These are phyloP conservation scores for Yarrowia deformans DNA, from an alignment of 805 yeast species.

Conservation along the genomic window DNA sequence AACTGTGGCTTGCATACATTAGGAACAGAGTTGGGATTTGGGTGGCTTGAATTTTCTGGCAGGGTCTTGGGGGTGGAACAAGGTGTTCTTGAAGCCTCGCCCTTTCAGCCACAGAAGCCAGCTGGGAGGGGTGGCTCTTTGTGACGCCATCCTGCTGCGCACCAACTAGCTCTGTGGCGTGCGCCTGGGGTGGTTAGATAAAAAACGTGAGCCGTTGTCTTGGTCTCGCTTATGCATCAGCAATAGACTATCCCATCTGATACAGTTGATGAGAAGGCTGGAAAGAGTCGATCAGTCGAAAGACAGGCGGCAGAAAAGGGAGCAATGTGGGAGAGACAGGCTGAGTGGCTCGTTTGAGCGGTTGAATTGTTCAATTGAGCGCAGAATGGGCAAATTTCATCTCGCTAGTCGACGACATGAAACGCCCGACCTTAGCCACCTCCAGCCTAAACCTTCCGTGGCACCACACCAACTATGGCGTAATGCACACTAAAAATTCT, in stretches of 20 bases:
- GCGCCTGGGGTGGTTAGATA: not conserved
- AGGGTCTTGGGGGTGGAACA: not conserved
- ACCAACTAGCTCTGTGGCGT: not conserved
- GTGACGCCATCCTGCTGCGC: not conserved
- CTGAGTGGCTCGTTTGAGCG: too few species aligned
- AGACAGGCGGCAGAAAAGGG: not conserved
- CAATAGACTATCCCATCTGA: slow-evolving; percentile 1
- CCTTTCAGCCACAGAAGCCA: slow-evolving; percentile 6
- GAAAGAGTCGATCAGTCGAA: not conserved
- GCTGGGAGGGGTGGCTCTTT: not conserved
- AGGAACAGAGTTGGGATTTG: not conserved
- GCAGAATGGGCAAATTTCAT: too few species aligned
- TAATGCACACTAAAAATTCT: slow-evolving; percentile 38
- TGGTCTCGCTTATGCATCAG: slow-evolving; percentile 34
- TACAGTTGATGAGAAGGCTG: not conserved
- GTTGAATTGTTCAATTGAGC: too few species aligned
- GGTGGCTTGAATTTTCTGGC: slow-evolving; percentile 3
- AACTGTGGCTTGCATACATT: slow-evolving; percentile 34
- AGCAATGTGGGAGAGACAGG: too few species aligned
- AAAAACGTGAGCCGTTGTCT: not conserved
- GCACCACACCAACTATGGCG: slow-evolving; percentile 19
- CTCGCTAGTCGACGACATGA: too few species aligned
- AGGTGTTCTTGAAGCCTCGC: not conserved
- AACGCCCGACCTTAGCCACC: slow-evolving; percentile 5
- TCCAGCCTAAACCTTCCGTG: slow-evolving; percentile 11